Evolutionary conservation across 2,329 filamentous ascomycete genomes (phyloP), one percentile per base, ranked within the genome.

Genomic region (Cercospora citrullina): DNA sequence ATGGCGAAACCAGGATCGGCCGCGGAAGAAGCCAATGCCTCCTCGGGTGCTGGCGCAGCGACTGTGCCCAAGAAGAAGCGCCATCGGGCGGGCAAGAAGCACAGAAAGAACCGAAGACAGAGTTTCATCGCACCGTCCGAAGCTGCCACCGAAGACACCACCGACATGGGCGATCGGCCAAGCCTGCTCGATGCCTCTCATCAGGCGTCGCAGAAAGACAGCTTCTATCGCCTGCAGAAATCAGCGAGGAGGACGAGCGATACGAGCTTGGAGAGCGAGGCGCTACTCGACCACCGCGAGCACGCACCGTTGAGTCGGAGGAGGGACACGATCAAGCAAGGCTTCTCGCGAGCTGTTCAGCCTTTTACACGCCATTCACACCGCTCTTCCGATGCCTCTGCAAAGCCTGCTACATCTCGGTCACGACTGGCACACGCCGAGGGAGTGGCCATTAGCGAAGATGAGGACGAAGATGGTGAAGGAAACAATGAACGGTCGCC

Each of bases 181-280:
- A 80, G 76, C 69, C 75, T 81, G 71, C 77, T 79, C 77, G 79
- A 81, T 62, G 76, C 74, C 39, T 71, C 75, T n/a, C 75, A 79
- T 23, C 70, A 77, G 62, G 75, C 80, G 5, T 70, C 68, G 18
- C 76, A 79, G 36, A 80, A 80, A 70, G 79, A 79, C 63, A 82
- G 83, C 68, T 87, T 88, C 76, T 89, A 89, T 76, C 82, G 84
- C 48, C 75, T 87, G 62, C 79, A 80, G 68, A 72, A 65, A 1
- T 63, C 67, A 2, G 76, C 58, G 21, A 61, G 48, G 72, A 76
- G 23, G 92, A 91, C 77, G 77, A 98, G 94, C 81, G 89, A 86
- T 74, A 93, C 91, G 0, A 98, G 94, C 79, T 83, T 98, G 71
- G 94, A 97, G 73, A 97, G 93, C 78, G 90, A 96, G 77, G 90